Base-by-base conservation (phyloP, 2,329 filamentous ascomycete species). In the Blastomyces gilchristii region DNA sequence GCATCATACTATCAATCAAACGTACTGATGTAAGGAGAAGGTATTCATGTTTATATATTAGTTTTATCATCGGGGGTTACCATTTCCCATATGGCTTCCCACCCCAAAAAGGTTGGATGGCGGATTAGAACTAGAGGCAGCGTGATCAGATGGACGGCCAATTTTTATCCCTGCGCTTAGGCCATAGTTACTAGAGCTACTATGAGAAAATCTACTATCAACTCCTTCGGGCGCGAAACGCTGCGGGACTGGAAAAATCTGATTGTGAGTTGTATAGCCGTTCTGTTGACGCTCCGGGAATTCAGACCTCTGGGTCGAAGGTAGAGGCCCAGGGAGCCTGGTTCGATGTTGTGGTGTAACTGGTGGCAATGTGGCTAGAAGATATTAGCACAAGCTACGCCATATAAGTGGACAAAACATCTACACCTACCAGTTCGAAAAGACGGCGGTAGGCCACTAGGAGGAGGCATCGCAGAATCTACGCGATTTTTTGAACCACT, bases 381-480 rank as follows among this genome's bases (percentile, higher is more conserved):
- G 14, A 62, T 34, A 60, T 66, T 45, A 62, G 52, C 39, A 31
- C 28, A 50, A 41, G 11, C n/a, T 7, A 34, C 14, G 34, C 16
- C 22, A 60, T n/a, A 9, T 49, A 28, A 18, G 1, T 18, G 52
- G 45, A 11, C 16, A 7, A 37, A 9, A 34, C 59, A 43, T 25
- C 39, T 52, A 28, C 28, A 65, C 71, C 60, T 66, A 75, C 73
- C 43, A 25, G 63, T 69, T 59, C 66, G 71, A 31, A 63, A 43
- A 45, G 67, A 67, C 5, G 62, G 63, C 8, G 68, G 66, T 7
- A 67, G 22, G 31, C 68, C 67, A 25, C 62, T 69, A 31, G 69
- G 67, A 43, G 74, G 75, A 6, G 66, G 69, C 76, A 77, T 76
- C 16, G 65, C 60, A 5, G 63, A 57, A 52, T 70, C 69, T 25